A percentile compares a stretch with the other conserved stretches of the same genome.
These are phyloP conservation scores for Russula sp. DNA, from an alignment of 768 basidiomycete species.

Conservation along the genomic window DNA sequence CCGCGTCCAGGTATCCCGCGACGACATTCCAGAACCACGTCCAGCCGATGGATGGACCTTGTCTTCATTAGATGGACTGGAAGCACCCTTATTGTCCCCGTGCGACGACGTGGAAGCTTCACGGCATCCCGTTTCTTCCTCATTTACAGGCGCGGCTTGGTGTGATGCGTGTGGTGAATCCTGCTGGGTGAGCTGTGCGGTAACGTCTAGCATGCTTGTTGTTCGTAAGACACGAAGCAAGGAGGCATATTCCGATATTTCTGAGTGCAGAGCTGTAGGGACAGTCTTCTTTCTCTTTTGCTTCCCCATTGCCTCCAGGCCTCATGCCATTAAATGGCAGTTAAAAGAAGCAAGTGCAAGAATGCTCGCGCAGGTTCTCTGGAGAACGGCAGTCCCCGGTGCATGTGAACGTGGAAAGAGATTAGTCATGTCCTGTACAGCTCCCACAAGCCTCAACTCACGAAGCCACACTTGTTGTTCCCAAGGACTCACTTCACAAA, in stretches of 20 bases:
- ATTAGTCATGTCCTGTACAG: constrained; percentile 36
- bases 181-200: constrained; percentile 39
- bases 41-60: not conserved
- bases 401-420: constrained; percentile 20
- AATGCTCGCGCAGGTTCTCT: no score
- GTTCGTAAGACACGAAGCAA: constrained; percentile 61
- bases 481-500: constrained; percentile 23
- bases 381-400: not conserved
- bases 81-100: not conserved
- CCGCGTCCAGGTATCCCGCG: constrained; percentile 57
- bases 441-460: constrained; percentile 30
- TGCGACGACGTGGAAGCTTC: constrained; percentile 5
- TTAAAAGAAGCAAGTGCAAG: not conserved
- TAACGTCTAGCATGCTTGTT: constrained; percentile 50
- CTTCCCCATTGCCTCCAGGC: constrained; percentile 29
- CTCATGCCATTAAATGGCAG: not conserved
- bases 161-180: not conserved
- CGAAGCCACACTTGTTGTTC: not conserved
- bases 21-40: constrained; percentile 4
- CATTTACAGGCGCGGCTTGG: not conserved
- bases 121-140: constrained; percentile 11
- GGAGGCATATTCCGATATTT: constrained; percentile 61
- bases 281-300: constrained; percentile 43
- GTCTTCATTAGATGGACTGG: constrained; percentile 6
- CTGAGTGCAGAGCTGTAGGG: constrained; percentile 51